Evolutionary conservation across 441 rosid genomes (phyloP).

Genomic region (Populus hybrid): DNA sequence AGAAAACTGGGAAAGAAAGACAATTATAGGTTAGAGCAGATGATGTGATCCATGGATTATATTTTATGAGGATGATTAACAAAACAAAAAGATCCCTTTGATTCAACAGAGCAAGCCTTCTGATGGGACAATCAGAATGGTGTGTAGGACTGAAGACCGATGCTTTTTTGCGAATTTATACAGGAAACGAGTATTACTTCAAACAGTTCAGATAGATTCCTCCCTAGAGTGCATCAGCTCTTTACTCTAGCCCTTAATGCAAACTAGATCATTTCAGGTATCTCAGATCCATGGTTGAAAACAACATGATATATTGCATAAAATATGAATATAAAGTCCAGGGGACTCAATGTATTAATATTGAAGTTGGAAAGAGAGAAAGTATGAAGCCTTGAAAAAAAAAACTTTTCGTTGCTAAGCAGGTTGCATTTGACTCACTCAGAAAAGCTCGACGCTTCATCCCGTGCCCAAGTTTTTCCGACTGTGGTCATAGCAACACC

Average conservation of each 20-base stretch:
- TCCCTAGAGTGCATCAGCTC: no score
- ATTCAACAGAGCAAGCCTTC: background rate
- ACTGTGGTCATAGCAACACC: constrained; percentile 69
- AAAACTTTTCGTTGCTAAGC: background rate
- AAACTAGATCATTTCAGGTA: no score
- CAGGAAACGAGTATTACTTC: no score
- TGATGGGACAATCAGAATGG: no score
- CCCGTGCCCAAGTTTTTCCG: constrained; percentile 60
- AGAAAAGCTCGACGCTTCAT: constrained; percentile 37
- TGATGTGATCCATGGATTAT: background rate
- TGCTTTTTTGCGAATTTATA: no score
- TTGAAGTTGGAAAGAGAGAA: background rate
- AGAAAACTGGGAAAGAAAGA: background rate
- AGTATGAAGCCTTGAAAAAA: background rate
- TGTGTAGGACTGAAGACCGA: no score
- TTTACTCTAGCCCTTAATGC: no score
- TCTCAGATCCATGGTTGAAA: background rate
- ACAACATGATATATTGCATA: background rate
- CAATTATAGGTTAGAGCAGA: background rate
- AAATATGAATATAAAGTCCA: no score
- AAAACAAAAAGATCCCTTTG: background rate
- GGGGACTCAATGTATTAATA: no score
- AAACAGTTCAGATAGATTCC: no score
- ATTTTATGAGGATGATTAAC: background rate
- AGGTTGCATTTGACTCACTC: constrained; percentile 35